Conservation (phyloP, 2,329 filamentous ascomycete species). For the Aspergillus quadricinctus region DNA sequence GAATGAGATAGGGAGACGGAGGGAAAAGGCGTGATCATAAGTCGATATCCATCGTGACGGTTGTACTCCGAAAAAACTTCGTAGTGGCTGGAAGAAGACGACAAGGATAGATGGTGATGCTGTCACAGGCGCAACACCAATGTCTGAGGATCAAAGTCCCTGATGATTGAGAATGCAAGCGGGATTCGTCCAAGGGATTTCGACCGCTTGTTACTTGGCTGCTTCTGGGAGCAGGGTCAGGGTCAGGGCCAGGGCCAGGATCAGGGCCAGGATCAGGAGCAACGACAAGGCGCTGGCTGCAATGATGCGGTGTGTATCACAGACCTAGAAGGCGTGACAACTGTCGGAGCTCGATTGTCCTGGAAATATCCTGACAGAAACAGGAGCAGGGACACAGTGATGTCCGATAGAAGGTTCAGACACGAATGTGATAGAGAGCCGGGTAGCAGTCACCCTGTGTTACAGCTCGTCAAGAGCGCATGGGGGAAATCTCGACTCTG, state of each 20-base stretch:
- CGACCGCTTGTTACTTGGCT: neutral
- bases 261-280: neutral
- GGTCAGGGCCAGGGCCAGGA: no score
- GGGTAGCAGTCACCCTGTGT: conserved; percentile 10
- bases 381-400: neutral
- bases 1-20: conserved; percentile 8
- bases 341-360: neutral
- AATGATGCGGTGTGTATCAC: neutral
- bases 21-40: conserved; percentile 22
- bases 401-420: neutral
- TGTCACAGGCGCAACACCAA: neutral
- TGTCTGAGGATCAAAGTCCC: neutral
- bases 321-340: neutral
- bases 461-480: conserved; percentile 17
- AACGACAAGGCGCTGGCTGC: neutral
- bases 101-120: neutral
- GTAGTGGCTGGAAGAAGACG: conserved; percentile 8
- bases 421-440: conserved; percentile 2
- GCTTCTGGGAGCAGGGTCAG: neutral
- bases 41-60: conserved; percentile 28
- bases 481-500: conserved; percentile 16
- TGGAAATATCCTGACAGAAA: neutral
- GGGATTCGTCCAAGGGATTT: neutral
- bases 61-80: conserved; percentile 7
- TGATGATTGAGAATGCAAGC: neutral